Conservation (phyloP, 2,329 filamentous ascomycete genomes). For the Stromatinia cepivora region DNA sequence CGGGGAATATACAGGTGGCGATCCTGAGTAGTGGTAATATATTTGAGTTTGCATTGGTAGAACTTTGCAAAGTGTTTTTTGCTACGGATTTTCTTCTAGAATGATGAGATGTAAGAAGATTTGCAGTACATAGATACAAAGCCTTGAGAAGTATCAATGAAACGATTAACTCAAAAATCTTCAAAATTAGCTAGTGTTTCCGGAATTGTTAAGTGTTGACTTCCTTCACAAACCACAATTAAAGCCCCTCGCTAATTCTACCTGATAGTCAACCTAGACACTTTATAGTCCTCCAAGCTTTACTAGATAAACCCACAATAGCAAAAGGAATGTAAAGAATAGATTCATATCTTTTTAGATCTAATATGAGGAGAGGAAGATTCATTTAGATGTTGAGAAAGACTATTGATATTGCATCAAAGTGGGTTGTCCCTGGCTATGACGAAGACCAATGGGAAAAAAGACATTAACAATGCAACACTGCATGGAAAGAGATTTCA, state of each 20-base stretch:
- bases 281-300: not conserved
- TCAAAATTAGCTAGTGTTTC: not conserved
- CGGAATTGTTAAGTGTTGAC: conserved; percentile 16
- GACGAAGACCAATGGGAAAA: not conserved
- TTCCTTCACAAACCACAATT: conserved; percentile 9
- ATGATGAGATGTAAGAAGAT: not conserved
- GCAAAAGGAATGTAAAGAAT: not conserved
- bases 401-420: not conserved
- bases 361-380: not conserved
- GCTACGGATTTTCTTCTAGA: not conserved
- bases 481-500: not conserved
- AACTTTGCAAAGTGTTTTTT: not conserved
- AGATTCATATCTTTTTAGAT: not conserved
- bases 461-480: not conserved
- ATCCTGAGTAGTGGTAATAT: not conserved
- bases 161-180: not conserved
- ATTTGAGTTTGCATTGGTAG: not conserved
- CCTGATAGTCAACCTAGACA: not conserved
- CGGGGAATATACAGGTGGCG: not conserved
- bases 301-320: not conserved
- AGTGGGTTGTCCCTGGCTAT: not conserved
- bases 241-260: conserved; percentile 13
- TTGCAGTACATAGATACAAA: not conserved
- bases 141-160: not conserved
- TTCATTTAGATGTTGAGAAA: not conserved